A percentile compares a stretch with the other conserved stretches of the same genome.
phyloP scores from a whole-genome alignment of 768 basidiomycete species.

The Leccinellum albellum region DNA sequence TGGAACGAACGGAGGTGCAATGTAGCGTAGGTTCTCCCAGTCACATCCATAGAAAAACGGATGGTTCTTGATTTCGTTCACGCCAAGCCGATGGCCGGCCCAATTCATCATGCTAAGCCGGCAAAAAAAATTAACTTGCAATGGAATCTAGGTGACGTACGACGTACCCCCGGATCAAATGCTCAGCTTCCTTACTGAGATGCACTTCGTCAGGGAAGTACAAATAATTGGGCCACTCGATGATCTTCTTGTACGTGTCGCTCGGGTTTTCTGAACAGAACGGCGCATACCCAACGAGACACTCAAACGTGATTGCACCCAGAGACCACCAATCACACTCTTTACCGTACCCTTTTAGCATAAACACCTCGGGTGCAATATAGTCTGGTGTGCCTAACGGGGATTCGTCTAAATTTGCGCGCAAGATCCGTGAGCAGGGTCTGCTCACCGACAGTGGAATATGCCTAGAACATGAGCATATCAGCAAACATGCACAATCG shows the following conservation, averaged over 20 bases:
- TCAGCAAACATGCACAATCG: constrained; percentile 1
- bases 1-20: constrained; percentile 95
- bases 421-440: neutral
- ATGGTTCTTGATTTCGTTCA: constrained; percentile 87
- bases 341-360: constrained; percentile 95
- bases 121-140: constrained; percentile 1
- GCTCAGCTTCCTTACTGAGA: constrained; percentile 87
- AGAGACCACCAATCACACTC: constrained; percentile 99
- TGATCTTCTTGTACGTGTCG: constrained; percentile 98
- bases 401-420: neutral
- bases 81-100: constrained; percentile 67
- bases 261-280: constrained; percentile 97
- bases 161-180: constrained; percentile 77
- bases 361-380: constrained; percentile 97
- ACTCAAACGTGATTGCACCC: constrained; percentile 98
- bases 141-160: neutral
- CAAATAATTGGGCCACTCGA: constrained; percentile 90
- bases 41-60: constrained; percentile 95
- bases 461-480: constrained; percentile 56
- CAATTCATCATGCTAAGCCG: constrained; percentile 76
- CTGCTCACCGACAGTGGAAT: constrained; percentile 71
- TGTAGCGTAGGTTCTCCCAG: constrained; percentile 87
- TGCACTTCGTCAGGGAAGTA: constrained; percentile 94
- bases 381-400: constrained; percentile 40
- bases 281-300: constrained; percentile 94